Conservation (phyloP, 768 basidiomycete genomes). For the Hygrophorus pudorinus region DNA sequence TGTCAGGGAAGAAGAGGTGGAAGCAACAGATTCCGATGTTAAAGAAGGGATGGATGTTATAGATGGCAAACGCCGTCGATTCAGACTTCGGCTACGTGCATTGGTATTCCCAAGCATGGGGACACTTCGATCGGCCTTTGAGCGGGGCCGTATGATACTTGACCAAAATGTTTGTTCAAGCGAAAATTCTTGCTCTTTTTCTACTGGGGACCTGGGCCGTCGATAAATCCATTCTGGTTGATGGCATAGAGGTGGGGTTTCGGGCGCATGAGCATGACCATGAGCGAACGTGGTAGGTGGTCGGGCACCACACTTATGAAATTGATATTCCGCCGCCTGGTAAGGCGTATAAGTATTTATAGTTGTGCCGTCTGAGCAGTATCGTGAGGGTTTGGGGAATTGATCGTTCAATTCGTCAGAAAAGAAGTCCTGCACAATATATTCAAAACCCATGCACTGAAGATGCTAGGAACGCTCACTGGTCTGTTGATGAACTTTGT, state of each 20-base stretch:
- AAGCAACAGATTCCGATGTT: not conserved
- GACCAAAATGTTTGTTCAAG: constrained; percentile 27
- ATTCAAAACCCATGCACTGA: too few relatives aligned
- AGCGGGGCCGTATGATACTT: constrained; percentile 24
- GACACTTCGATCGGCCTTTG: constrained; percentile 23
- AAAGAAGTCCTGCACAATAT: not conserved
- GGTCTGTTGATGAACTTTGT: too few relatives aligned
- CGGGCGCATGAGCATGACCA: too few relatives aligned
- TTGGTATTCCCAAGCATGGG: constrained; percentile 24
- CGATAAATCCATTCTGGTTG: constrained; percentile 41
- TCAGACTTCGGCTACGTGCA: constrained; percentile 15
- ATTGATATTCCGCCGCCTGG: constrained; percentile 9
- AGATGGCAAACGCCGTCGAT: constrained; percentile 15
- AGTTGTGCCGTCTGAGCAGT: constrained; percentile 15
- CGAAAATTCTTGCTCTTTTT: not conserved
- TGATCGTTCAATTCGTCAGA: constrained; percentile 9
- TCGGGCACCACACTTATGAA: constrained; percentile 9
- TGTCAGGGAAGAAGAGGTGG: constrained; percentile 4
- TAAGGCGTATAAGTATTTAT: constrained; percentile 4
- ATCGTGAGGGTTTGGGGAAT: constrained; percentile 5
- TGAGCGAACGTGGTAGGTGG: constrained; percentile 14
- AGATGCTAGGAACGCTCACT: too few relatives aligned
- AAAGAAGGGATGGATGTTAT: constrained; percentile 20
- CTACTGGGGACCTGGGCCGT: constrained; percentile 24
- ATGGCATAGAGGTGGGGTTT: constrained; percentile 14